Conservation (phyloP, 129 eudicot genomes). For the Ambrosia artemisiifolia region DNA sequence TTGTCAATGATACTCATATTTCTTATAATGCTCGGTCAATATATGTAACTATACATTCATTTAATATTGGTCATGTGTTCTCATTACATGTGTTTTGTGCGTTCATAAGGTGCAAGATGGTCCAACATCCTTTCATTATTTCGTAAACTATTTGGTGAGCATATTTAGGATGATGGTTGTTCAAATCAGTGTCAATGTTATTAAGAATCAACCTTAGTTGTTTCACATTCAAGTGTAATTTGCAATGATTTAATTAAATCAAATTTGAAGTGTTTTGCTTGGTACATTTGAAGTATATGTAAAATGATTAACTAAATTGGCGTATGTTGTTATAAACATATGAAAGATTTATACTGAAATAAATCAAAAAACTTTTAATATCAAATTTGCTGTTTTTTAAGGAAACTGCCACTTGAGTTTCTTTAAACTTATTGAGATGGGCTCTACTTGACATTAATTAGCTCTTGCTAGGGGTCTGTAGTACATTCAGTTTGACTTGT, state of each 20-base stretch:
- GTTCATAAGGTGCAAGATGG: not conserved
- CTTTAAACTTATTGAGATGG: not conserved
- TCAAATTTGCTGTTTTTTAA: not conserved
- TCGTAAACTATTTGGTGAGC: not conserved
- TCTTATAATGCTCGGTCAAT: no score
- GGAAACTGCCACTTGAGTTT: not conserved
- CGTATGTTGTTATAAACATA: no score
- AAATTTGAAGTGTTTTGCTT: not conserved
- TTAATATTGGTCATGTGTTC: not conserved
- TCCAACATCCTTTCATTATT: not conserved
- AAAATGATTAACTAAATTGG: no score
- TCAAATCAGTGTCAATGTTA: no score
- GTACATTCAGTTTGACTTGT: not conserved
- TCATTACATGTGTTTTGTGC: not conserved
- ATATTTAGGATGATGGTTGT: no score
- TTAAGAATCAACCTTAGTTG: no score
- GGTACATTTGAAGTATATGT: no score
- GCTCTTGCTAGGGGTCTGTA: not conserved
- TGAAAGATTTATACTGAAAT: no score
- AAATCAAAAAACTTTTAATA: not conserved
- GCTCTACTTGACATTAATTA: not conserved
- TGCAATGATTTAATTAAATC: no score
- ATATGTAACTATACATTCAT: no score
- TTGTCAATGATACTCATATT: no score
- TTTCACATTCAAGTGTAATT: no score